Evolutionary conservation across 176 grass and related monocot genomes (phyloP).

Genomic region (Zea luxurians): DNA sequence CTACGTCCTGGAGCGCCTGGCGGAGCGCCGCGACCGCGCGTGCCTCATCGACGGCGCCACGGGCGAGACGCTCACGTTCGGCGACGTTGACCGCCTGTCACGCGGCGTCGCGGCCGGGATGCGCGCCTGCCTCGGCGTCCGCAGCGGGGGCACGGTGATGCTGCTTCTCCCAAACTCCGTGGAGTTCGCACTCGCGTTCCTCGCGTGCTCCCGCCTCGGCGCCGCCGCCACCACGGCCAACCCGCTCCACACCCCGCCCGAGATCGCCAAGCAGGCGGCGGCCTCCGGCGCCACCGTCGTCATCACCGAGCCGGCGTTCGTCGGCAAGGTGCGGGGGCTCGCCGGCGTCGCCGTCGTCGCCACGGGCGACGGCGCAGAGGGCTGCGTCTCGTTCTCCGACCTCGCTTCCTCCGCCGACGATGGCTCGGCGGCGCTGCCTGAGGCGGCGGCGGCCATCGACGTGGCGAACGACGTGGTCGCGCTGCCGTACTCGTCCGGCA

Average conservation of each 20-base stretch:
- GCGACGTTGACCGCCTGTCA: constrained; percentile 32
- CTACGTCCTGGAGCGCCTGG: constrained; percentile 55
- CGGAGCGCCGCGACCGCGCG: constrained; percentile 43
- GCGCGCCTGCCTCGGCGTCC: constrained; percentile 38
- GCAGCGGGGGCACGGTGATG: constrained; percentile 52
- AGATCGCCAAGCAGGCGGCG: constrained; percentile 77
- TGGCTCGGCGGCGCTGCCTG: background rate
- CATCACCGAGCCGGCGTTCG: constrained; percentile 69
- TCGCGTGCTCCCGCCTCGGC: constrained; percentile 65
- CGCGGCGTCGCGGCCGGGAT: constrained; percentile 32
- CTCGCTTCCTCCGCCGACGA: constrained; percentile 33
- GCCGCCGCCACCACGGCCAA: constrained; percentile 73
- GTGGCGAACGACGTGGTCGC: constrained; percentile 55
- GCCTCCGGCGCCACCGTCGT: constrained; percentile 53
- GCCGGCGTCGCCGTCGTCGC: constrained; percentile 51
- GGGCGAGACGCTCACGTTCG: constrained; percentile 42
- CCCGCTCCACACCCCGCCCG: constrained; percentile 73
- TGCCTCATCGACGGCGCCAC: constrained; percentile 54
- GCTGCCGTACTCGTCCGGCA: constrained; percentile 91
- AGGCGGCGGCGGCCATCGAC: constrained; percentile 31
- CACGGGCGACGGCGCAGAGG: constrained; percentile 46
- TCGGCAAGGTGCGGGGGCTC: constrained; percentile 54
- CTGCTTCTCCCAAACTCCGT: constrained; percentile 78
- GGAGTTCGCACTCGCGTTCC: constrained; percentile 68
- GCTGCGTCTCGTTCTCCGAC: constrained; percentile 55